Evolutionary conservation across 2,329 filamentous ascomycete species (phyloP).

Genomic region (Aspergillus sp.): DNA sequence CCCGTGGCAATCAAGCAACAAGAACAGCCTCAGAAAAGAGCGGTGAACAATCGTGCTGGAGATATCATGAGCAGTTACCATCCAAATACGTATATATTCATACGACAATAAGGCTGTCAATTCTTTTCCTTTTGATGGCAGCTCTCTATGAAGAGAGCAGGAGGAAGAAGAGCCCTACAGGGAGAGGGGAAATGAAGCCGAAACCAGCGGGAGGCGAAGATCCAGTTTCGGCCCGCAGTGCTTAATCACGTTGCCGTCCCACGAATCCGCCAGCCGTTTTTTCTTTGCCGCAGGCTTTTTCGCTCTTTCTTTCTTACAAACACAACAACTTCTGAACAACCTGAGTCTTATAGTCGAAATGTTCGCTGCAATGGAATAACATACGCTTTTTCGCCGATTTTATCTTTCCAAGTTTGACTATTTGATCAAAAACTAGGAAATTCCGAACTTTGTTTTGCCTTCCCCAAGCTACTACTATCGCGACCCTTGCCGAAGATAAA

Average conservation of each 20-base stretch:
- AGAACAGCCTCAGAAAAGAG: constrained; percentile 37
- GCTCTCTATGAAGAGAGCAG: too few relatives aligned
- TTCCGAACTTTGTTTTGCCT: background rate
- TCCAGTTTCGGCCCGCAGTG: background rate
- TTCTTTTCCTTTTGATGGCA: background rate
- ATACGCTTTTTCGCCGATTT: constrained; percentile 14
- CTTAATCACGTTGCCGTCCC: background rate
- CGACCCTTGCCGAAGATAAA: background rate
- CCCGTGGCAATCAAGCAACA: constrained; percentile 8
- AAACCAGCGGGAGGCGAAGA: background rate
- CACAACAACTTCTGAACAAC: background rate
- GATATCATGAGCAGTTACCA: constrained; percentile 61
- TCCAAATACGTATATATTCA: constrained; percentile 51
- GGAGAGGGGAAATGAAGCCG: too few relatives aligned
- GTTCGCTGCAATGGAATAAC: constrained; percentile 23
- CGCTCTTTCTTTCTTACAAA: background rate
- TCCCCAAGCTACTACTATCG: background rate
- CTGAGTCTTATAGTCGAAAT: background rate
- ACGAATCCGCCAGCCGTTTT: background rate
- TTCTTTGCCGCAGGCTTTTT: background rate
- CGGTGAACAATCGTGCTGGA: constrained; percentile 55
- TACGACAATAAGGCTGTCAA: constrained; percentile 63
- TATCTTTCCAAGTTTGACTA: constrained; percentile 1
- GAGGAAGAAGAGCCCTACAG: too few relatives aligned
- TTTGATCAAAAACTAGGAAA: background rate